Conservation (phyloP, 331 rosid genomes). For the Acacia pycnantha region DNA sequence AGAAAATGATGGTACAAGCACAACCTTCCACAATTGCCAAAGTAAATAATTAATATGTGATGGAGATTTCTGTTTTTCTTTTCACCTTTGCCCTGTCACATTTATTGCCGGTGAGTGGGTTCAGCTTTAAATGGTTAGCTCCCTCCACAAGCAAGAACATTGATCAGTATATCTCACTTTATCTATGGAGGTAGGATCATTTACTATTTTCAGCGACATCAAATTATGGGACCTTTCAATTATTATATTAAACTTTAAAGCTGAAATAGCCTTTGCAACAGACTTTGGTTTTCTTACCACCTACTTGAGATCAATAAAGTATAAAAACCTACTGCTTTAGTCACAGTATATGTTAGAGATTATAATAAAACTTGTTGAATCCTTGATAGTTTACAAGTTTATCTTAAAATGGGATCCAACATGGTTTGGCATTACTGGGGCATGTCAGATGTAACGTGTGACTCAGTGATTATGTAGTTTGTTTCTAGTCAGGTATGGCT, state of each 20-base stretch:
- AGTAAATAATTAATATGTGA: not conserved
- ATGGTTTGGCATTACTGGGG: not conserved
- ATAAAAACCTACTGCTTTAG: not conserved
- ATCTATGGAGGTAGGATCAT: not conserved
- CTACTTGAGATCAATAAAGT: not conserved
- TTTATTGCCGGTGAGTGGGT: not conserved
- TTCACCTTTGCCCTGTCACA: not conserved
- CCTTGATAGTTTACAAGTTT: not conserved
- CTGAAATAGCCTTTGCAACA: not conserved
- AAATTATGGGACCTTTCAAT: not conserved
- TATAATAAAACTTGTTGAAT: not conserved
- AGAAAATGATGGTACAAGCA: constrained; percentile 11
- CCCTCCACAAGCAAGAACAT: not conserved
- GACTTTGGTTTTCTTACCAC: not conserved
- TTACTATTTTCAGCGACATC: not conserved
- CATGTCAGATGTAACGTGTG: not conserved
- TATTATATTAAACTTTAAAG: not conserved
- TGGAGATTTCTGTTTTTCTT: not conserved
- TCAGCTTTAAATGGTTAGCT: constrained; percentile 3
- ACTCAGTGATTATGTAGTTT: not conserved
- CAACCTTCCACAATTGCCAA: not conserved
- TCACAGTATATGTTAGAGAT: not conserved
- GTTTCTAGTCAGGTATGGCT: too few species aligned
- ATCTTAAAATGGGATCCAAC: not conserved
- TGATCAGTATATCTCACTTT: not conserved